Conservation (phyloP, 2,329 filamentous ascomycete genomes). For the Diaporthe amygdali region DNA sequence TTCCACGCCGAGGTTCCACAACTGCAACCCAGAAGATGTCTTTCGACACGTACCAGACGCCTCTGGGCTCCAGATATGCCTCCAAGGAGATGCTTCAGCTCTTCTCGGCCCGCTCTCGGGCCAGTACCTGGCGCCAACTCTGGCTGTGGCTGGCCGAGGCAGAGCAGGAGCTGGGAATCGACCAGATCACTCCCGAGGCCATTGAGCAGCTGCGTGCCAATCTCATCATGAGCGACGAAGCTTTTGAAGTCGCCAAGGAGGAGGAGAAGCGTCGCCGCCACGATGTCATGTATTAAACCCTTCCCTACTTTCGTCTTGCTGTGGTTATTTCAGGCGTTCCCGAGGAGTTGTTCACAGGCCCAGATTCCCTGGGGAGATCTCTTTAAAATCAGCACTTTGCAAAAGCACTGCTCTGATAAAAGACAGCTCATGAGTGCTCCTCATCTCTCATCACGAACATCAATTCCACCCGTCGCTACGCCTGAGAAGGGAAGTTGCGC, state of each 20-base stretch:
- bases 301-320: neutral
- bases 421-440: neutral
- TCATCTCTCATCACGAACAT: neutral
- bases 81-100: slow-evolving; percentile 77
- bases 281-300: slow-evolving; percentile 39
- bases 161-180: slow-evolving; percentile 80
- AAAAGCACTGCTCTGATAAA: slow-evolving; percentile 54
- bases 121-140: slow-evolving; percentile 81
- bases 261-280: slow-evolving; percentile 76
- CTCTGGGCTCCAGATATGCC: slow-evolving; percentile 75
- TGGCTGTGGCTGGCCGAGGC: slow-evolving; percentile 86
- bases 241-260: slow-evolving; percentile 74
- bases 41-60: slow-evolving; percentile 66
- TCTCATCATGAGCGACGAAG: slow-evolving; percentile 75
- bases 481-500: neutral
- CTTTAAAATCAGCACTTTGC: neutral
- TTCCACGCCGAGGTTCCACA: neutral
- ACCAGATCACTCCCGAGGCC: slow-evolving; percentile 73
- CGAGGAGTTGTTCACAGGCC: neutral
- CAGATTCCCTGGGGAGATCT: no score
- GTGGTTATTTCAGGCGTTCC: neutral
- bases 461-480: no score
- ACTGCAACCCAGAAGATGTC: neutral
- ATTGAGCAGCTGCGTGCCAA: slow-evolving; percentile 78
- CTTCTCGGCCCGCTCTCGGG: slow-evolving; percentile 78